Evolutionary conservation across 768 basidiomycete genomes (phyloP), one percentile per base, ranked within the genome.

Genomic region (Clitopilus hobsonii): DNA sequence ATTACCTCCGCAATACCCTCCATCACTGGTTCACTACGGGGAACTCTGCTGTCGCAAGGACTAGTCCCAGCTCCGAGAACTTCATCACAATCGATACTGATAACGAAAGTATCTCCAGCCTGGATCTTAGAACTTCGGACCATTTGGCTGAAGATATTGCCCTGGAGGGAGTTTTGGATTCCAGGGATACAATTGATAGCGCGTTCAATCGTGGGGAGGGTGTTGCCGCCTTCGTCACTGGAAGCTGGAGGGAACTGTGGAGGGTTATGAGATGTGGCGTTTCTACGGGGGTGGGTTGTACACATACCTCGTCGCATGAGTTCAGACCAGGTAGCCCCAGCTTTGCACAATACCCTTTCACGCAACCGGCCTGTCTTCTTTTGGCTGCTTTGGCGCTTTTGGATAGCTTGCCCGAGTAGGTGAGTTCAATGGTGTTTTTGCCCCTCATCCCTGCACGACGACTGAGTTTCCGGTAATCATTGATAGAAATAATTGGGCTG

Each of bases 171-270:
- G 47, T 55, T 55, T 29, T 50, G 45, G 5, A 28, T 25, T 24
- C 24, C 48, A 1, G 54, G 54, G 11, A 55, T 55, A 55, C 54
- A 55, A 22, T 55, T 55, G 47, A 55, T 49, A 50, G 54, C 54
- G 25, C 47, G 45, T 5, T 49, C n/a, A 14, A 55, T 14, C 1
- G 25, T 24, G 22, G 48, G 47, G 16, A 41, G 45, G 1, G 54
- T 5, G 8, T 6, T 48, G 11, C 54, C 54, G 22, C 54, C 54
- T 55, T 55, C 54, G 24, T 49, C 45, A 25, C 26, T 49, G 10
- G 27, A 49, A 1, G 54, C 54, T 26, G 54, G 54, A 14, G 54
- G 54, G 24, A 48, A 55, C 54, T 55, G 24, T 6, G 1, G 36
- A 22, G 1, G 11, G 2, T 27, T 16, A 20, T 49, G 6, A 26